phyloP scores from a whole-genome alignment of 805 yeast species.

The Myxozyma geophila region DNA sequence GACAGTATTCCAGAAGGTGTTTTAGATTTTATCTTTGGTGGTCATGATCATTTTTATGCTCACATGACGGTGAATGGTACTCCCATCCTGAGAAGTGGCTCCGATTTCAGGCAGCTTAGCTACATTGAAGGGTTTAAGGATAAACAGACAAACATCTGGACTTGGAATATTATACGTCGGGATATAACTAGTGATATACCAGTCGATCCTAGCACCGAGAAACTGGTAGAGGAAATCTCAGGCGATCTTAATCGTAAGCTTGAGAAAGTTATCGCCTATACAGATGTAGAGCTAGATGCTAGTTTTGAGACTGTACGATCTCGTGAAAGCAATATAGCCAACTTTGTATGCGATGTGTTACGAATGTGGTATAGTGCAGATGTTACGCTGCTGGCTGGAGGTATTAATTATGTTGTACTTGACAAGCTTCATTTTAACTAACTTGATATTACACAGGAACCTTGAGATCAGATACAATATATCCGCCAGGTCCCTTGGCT shows the following conservation, averaged over 20 bases:
- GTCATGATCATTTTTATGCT: constrained; percentile 38
- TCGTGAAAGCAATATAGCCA: constrained; percentile 35
- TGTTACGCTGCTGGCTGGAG: constrained; percentile 37
- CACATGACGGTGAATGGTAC: constrained; percentile 32
- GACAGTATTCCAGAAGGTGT: constrained; percentile 32
- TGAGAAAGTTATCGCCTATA: constrained; percentile 34
- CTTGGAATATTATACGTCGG: constrained; percentile 30
- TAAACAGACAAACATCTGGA: constrained; percentile 14
- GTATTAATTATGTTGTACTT: not conserved
- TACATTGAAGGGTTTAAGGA: constrained; percentile 36
- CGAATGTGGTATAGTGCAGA: constrained; percentile 37
- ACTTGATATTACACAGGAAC: constrained; percentile 17
- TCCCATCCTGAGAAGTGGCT: constrained; percentile 33
- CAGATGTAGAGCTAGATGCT: constrained; percentile 33
- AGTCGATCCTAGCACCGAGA: constrained; percentile 19
- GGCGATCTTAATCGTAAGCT: constrained; percentile 28
- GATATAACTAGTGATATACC: constrained; percentile 25
- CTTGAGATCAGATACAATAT: constrained; percentile 36
- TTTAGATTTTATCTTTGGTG: constrained; percentile 36
- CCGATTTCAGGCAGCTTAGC: constrained; percentile 37
- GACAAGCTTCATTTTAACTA: not conserved
- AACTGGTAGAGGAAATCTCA: constrained; percentile 24
- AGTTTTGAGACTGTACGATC: constrained; percentile 36
- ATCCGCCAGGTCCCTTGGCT: constrained; percentile 27
- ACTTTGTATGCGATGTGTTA: constrained; percentile 35